These are phyloP conservation scores for Closterium sp. DNA, from an alignment of 139 green algal genomes.

Conservation along the genomic window DNA sequence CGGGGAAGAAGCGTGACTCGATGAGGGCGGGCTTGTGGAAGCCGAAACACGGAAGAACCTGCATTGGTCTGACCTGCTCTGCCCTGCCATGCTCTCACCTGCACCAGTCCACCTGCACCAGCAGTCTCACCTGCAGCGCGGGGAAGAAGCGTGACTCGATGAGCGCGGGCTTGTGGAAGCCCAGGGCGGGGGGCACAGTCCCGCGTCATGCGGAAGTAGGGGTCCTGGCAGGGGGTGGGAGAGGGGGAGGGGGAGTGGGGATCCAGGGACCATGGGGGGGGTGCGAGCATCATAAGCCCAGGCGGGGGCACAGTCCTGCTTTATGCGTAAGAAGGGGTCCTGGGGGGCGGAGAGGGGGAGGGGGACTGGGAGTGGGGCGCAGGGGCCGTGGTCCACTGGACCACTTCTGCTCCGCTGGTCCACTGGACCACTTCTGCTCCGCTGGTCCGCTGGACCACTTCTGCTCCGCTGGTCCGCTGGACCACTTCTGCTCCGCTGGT, in stretches of 20 bases:
- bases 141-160: conserved; percentile 93
- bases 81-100: too few relatives aligned
- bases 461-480: too few relatives aligned
- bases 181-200: conserved; percentile 83
- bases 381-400: too few relatives aligned
- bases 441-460: too few relatives aligned
- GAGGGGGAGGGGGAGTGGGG: background rate
- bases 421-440: too few relatives aligned
- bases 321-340: background rate
- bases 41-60: too few relatives aligned
- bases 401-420: too few relatives aligned
- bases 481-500: too few relatives aligned
- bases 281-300: background rate
- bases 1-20: too few relatives aligned
- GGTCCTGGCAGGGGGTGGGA: conserved; percentile 58
- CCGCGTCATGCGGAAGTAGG: conserved; percentile 92
- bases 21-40: too few relatives aligned
- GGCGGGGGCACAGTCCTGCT: background rate
- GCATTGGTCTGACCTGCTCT: too few relatives aligned
- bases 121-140: conserved; percentile 65
- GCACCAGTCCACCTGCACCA: too few relatives aligned
- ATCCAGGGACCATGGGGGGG: background rate
- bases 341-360: background rate
- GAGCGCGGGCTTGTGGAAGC: conserved; percentile 83
- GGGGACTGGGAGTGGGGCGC: background rate